Percentiles rank a stretch among this genome's conserved stretches.
Evolutionary conservation across 2,329 filamentous ascomycete species (phyloP).

Genomic region (Metarhizium anisopliae): DNA sequence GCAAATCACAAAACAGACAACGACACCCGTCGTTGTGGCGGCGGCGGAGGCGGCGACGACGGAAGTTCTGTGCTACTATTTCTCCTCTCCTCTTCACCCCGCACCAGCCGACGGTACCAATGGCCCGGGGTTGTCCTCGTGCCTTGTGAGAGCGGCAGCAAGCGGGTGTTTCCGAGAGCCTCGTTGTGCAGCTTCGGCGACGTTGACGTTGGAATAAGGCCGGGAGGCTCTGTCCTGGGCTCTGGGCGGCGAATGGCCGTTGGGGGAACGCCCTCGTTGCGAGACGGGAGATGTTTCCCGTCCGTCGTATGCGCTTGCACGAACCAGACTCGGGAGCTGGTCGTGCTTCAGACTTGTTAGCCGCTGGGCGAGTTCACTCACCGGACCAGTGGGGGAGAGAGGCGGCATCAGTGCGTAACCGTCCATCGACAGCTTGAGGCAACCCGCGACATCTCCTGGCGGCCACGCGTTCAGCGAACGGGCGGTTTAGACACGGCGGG

Average conservation of each 20-base stretch:
- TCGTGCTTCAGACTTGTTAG: too few relatives aligned
- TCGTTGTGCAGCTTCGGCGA: neutral
- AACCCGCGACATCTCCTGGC: neutral
- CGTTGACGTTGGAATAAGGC: neutral
- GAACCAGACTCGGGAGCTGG: too few relatives aligned
- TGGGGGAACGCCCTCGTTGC: too few relatives aligned
- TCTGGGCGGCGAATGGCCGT: neutral
- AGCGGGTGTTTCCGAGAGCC: slow-evolving; percentile 4
- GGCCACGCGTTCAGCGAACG: neutral
- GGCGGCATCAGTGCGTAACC: too few relatives aligned
- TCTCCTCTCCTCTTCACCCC: neutral
- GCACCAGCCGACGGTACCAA: neutral
- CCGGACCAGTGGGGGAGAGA: too few relatives aligned
- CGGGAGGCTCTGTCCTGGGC: neutral
- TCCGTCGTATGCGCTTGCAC: too few relatives aligned
- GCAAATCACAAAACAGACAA: neutral
- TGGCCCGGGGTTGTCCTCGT: neutral
- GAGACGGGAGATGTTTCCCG: too few relatives aligned
- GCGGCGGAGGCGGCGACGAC: neutral
- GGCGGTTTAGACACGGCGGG: slow-evolving; percentile 1
- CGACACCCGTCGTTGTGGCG: too few relatives aligned
- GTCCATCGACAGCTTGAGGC: neutral
- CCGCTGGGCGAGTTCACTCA: too few relatives aligned
- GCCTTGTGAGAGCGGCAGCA: neutral
- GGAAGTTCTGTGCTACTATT: neutral